Evolutionary conservation across 148 eudicot genomes (phyloP), one percentile per base, ranked within the genome.

Genomic region (Nepenthes mirabilis): DNA sequence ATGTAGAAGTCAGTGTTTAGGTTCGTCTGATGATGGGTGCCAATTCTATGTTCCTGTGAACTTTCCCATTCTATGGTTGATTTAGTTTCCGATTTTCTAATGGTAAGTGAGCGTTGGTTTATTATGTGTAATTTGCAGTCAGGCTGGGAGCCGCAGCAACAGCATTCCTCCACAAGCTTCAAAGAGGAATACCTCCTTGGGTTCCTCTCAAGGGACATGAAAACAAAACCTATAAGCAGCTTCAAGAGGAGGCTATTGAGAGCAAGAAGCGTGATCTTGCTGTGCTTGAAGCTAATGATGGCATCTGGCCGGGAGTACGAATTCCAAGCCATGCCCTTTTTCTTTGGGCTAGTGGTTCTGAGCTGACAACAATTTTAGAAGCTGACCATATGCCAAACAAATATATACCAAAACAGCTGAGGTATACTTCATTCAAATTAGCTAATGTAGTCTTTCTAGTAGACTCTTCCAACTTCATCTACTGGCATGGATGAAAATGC

Each of bases 281-380:
- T 66, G 97, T 84, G 51, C 78, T 82, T 4, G 70, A 84, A 75
- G 95, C 97, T 66, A 87, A 90, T 68, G 73, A 71, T 66, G 97
- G 97, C 34, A 50, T 84, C 52, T 90, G 97, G 95, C 97, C 97
- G 11, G 95, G 91, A 61, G 89, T 82, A 9, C 74, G 84, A 75
- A 77, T 68, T 56, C 97, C 97, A 43, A 84, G 95, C 65, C 91
- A 90, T 74, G 74, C 89, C 35, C 70, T 87, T 33, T 90, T 90
- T 78, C 82, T 84, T 59, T 90, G 97, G 97, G 97, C 95, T 50
- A 76, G 97, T 63, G 97, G 97, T 61, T 80, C 95, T 57, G 97
- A 90, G 79, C 69, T 86, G 50, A 86, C 97, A 5, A 67, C 80
- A 23, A 67, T 90, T 59, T 71, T 86, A 70, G 94, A 90, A 78